These are phyloP conservation scores for Coemansia sp. DNA, from an alignment of 192 early-diverging fungal species.

Conservation along the genomic window DNA sequence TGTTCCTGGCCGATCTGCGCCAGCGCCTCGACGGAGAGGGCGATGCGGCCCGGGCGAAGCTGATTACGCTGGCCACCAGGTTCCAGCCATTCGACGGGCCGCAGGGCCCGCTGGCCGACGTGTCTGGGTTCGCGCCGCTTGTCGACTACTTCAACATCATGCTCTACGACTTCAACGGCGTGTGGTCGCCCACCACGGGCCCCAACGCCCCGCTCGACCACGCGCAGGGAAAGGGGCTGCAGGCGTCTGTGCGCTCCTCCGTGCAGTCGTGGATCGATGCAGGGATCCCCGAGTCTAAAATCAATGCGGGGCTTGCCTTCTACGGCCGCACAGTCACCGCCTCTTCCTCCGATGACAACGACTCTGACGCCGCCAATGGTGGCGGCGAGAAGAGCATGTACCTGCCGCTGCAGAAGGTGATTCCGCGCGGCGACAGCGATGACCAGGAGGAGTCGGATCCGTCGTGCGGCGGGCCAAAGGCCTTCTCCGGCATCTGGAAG, in stretches of 20 bases:
- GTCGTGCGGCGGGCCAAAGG: slow-evolving; percentile 44
- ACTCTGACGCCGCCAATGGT: slow-evolving; percentile 18
- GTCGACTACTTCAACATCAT: slow-evolving; percentile 71
- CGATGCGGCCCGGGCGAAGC: slow-evolving; percentile 28
- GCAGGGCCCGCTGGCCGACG: slow-evolving; percentile 54
- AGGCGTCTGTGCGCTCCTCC: slow-evolving; percentile 47
- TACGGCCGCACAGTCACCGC: slow-evolving; percentile 63
- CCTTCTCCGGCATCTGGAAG: slow-evolving; percentile 68
- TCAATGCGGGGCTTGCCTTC: slow-evolving; percentile 62
- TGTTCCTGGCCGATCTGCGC: slow-evolving; percentile 62
- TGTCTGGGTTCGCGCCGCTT: slow-evolving; percentile 59
- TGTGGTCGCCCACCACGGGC: slow-evolving; percentile 62
- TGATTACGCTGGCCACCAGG: slow-evolving; percentile 66
- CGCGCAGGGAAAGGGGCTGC: slow-evolving; percentile 29
- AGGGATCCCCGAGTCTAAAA: slow-evolving; percentile 60
- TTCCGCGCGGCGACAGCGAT: slow-evolving; percentile 61
- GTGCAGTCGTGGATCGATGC: slow-evolving; percentile 60
- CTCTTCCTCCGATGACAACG: too few species aligned
- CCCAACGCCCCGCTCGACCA: slow-evolving; percentile 62
- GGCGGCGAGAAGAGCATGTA: slow-evolving; percentile 29
- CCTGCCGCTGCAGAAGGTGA: slow-evolving; percentile 29
- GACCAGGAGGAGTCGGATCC: slow-evolving; percentile 43
- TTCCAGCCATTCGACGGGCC: slow-evolving; percentile 62
- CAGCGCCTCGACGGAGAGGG: slow-evolving; percentile 48
- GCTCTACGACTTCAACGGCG: slow-evolving; percentile 67